These are phyloP conservation scores for Protomyces pachydermus DNA, from an alignment of 1,139 yeast species.

Conservation along the genomic window DNA sequence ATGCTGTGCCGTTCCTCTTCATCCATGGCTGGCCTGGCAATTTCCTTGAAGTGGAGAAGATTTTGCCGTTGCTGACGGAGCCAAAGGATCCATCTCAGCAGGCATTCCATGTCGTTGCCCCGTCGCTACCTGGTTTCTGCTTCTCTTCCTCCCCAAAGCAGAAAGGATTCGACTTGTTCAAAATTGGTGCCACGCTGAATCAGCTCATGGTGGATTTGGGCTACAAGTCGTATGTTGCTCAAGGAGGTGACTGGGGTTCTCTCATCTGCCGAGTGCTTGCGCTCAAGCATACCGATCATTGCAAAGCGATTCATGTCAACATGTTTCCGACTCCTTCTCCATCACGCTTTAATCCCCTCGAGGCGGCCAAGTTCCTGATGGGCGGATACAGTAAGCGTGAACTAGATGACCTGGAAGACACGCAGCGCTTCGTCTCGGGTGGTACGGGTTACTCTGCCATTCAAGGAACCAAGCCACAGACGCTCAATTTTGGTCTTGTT, in stretches of 20 bases:
- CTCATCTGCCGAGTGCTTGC: conserved; percentile 15
- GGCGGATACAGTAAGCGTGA: conserved; percentile 11
- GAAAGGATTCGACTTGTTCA: conserved; percentile 15
- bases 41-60: conserved; percentile 24
- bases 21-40: conserved; percentile 28
- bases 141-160: conserved; percentile 18
- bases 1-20: conserved; percentile 23
- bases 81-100: conserved; percentile 14
- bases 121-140: conserved; percentile 24
- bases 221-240: conserved; percentile 15
- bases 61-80: conserved; percentile 22
- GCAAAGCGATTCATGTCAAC: conserved; percentile 26
- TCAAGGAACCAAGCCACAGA: conserved; percentile 25
- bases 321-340: conserved; percentile 24
- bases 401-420: not conserved
- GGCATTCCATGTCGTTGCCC: conserved; percentile 28
- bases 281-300: conserved; percentile 6
- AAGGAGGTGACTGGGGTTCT: conserved; percentile 28
- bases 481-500: conserved; percentile 17
- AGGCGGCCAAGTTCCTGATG: conserved; percentile 16
- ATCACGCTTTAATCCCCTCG: conserved; percentile 12
- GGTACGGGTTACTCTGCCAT: conserved; percentile 25
- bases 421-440: conserved; percentile 1
- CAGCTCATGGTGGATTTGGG: conserved; percentile 25
- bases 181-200: conserved; percentile 20